Conservation (phyloP, 345 rosid species). For the Euphorbia lathyris region DNA sequence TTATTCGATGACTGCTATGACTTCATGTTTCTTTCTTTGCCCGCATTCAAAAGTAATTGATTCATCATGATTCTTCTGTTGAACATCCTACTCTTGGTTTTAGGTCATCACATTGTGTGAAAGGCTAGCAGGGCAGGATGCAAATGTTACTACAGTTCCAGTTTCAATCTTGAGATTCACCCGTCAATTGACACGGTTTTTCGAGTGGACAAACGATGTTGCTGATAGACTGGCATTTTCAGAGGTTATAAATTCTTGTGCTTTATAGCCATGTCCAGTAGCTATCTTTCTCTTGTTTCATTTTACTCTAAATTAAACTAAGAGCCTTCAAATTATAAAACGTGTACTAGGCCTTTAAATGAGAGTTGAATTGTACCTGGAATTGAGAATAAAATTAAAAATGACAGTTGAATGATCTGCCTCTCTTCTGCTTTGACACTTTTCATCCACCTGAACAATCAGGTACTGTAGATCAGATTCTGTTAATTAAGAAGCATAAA, state of each 20-base stretch:
- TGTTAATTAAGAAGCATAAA: background rate
- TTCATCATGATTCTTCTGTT: slow-evolving; percentile 4
- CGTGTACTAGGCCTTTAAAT: background rate
- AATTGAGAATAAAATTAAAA: background rate
- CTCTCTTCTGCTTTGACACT: background rate
- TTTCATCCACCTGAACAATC: background rate
- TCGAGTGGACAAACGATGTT: slow-evolving; percentile 94
- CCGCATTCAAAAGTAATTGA: background rate
- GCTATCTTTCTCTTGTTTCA: background rate
- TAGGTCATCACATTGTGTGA: slow-evolving; percentile 91
- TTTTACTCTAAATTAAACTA: background rate
- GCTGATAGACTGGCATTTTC: slow-evolving; percentile 96
- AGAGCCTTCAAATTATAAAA: background rate
- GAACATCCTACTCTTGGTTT: slow-evolving; percentile 12
- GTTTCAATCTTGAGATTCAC: slow-evolving; percentile 77
- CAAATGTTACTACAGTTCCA: slow-evolving; percentile 92
- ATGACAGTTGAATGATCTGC: background rate
- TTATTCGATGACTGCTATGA: background rate
- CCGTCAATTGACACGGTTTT: slow-evolving; percentile 70
- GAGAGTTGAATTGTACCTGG: background rate
- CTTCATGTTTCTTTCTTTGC: background rate
- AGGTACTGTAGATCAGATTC: background rate
- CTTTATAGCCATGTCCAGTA: background rate
- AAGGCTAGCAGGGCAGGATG: slow-evolving; percentile 98
- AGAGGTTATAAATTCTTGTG: slow-evolving; percentile 48